phyloP scores from a whole-genome alignment of 2,329 filamentous ascomycete genomes.

The Chaetomium sp. region DNA sequence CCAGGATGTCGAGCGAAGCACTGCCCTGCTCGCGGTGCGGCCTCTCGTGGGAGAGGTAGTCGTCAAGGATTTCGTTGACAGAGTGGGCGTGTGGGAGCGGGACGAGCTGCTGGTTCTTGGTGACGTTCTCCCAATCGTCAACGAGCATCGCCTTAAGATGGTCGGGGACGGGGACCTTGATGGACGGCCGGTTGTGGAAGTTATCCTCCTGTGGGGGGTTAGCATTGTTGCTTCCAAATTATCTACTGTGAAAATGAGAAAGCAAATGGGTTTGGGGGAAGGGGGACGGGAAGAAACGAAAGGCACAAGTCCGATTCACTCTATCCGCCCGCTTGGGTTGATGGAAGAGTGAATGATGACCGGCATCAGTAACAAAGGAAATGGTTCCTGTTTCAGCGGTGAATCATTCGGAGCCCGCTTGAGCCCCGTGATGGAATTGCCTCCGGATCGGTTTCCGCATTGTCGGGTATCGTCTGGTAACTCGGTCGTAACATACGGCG shows the following conservation, averaged over 20 bases:
- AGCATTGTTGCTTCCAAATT: neutral
- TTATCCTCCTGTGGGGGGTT: constrained; percentile 65
- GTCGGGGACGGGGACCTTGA: constrained; percentile 82
- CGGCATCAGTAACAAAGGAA: neutral
- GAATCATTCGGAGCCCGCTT: neutral
- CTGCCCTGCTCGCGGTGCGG: constrained; percentile 58
- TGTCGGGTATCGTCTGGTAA: too few relatives aligned
- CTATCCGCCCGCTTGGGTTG: constrained; percentile 1
- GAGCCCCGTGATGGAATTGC: neutral
- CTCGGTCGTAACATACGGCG: too few relatives aligned
- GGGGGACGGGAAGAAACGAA: neutral
- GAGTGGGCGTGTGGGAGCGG: constrained; percentile 72
- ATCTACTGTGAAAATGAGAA: neutral
- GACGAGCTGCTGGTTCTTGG: constrained; percentile 87
- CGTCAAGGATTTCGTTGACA: constrained; percentile 69
- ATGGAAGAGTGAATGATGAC: neutral
- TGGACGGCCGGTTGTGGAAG: constrained; percentile 76
- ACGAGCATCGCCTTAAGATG: constrained; percentile 87
- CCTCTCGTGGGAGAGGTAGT: constrained; percentile 68
- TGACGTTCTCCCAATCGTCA: constrained; percentile 98
- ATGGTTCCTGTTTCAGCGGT: too few relatives aligned
- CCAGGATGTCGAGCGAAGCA: constrained; percentile 74
- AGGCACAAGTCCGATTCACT: neutral
- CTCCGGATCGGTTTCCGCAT: neutral
- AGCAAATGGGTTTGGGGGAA: too few relatives aligned